phyloP scores from a whole-genome alignment of 1,139 yeast genomes.

The Geotrichum cucujoidarum region DNA sequence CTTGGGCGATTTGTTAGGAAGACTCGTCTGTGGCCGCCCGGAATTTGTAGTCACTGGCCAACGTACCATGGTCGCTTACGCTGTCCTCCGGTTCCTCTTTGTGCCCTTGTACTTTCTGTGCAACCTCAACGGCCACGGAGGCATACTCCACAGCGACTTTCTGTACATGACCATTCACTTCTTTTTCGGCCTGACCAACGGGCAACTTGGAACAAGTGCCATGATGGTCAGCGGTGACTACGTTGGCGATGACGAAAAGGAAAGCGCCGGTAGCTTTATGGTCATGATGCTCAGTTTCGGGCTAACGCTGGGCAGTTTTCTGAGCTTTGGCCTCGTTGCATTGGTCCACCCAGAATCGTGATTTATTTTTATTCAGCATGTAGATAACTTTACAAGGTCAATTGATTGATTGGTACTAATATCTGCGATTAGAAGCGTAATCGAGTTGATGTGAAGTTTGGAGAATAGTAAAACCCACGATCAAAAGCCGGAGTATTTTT shows the following conservation, averaged over 20 bases:
- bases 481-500: too few relatives aligned
- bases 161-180: slow-evolving; percentile 68
- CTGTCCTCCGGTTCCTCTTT: slow-evolving; percentile 47
- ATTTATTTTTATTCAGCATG: background rate
- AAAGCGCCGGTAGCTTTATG: slow-evolving; percentile 93
- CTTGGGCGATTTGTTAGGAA: slow-evolving; percentile 75
- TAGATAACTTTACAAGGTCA: too few relatives aligned
- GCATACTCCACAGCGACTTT: slow-evolving; percentile 47
- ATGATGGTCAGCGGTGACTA: slow-evolving; percentile 72
- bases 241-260: slow-evolving; percentile 60
- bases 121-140: slow-evolving; percentile 35
- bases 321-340: slow-evolving; percentile 54
- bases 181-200: slow-evolving; percentile 78
- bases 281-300: slow-evolving; percentile 72
- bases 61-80: slow-evolving; percentile 24
- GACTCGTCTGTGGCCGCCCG: slow-evolving; percentile 49
- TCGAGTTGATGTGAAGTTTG: too few relatives aligned
- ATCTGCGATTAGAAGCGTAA: too few relatives aligned
- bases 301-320: slow-evolving; percentile 67
- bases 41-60: slow-evolving; percentile 21
- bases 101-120: slow-evolving; percentile 43
- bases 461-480: too few relatives aligned
- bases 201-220: slow-evolving; percentile 74
- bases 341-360: background rate
- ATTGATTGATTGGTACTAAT: too few relatives aligned